Evolutionary conservation across 1,139 yeast species (phyloP), one percentile per base, ranked within the genome.

Genomic region (Debaryomycetaceae sp.): DNA sequence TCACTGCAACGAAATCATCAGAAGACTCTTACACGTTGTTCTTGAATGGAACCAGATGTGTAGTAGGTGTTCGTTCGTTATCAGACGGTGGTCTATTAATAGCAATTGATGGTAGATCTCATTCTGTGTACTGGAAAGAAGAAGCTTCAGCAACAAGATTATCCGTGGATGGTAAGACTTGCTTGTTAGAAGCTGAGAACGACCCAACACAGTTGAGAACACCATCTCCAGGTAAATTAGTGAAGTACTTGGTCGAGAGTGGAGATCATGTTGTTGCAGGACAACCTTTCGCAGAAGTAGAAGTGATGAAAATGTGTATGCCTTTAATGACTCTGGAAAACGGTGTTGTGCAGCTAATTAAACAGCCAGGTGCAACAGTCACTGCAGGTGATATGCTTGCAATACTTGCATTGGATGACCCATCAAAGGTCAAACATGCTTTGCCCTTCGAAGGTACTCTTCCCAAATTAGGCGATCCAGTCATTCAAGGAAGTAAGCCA

Each of bases 251-350:
- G 58, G 96, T 93, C 49, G 98, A 93, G 62, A 87, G 87, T 58
- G 99, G 99, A 54, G 99, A 93, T 54, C 98, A 91, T 59, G 81
- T 93, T 56, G 72, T 71, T 50, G 84, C 95, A 49, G 99, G 99
- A 49, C 96, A 93, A 70, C 83, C 97, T 39, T 95, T 82, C 61
- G 99, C 99, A 39, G 99, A 93, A 72, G 97, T 93, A 47, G 99
- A 93, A 73, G 99, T 93, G 55, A 93, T 93, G 99, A 93, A 93
- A 71, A 91, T 91, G 98, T 86, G 87, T 66, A 87, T 87, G 95
- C 95, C 95, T 42, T 76, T 91, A 60, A 75, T 89, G 59, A 93
- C 97, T 33, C 89, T 83, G 66, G 99, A 91, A 66, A 85, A 87
- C 60, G 99, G 99, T 76, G 75, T 81, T 49, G 90, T 91, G 42